phyloP scores from a whole-genome alignment of 371 early-diverging fungal species.

The Parasitella parasitica region DNA sequence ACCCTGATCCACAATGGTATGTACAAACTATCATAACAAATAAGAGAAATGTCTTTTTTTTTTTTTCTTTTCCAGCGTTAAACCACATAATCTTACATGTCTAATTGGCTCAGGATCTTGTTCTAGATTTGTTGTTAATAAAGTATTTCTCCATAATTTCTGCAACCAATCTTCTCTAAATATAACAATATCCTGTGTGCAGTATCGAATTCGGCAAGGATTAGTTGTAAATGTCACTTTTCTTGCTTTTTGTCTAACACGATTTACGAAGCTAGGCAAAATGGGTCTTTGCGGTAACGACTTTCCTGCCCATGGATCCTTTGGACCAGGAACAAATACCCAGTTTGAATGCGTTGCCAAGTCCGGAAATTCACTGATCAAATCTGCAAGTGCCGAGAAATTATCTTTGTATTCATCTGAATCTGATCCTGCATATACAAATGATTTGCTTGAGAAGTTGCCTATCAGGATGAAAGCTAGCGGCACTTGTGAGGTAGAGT shows the following conservation, averaged over 20 bases:
- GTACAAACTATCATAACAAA: slow-evolving; percentile 80
- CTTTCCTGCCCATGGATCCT: slow-evolving; percentile 79
- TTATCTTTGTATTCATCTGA: slow-evolving; percentile 52
- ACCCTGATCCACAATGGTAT: slow-evolving; percentile 81
- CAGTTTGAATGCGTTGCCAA: slow-evolving; percentile 71
- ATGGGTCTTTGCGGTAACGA: slow-evolving; percentile 78
- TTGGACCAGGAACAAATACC: slow-evolving; percentile 87
- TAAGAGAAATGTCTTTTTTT: too few relatives aligned
- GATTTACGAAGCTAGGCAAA: slow-evolving; percentile 65
- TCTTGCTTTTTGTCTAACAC: slow-evolving; percentile 56
- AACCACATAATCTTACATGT: too few relatives aligned
- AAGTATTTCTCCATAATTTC: slow-evolving; percentile 73
- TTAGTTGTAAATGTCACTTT: slow-evolving; percentile 73
- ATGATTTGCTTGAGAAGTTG: slow-evolving; percentile 80
- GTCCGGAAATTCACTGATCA: slow-evolving; percentile 70
- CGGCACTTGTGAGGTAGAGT: slow-evolving; percentile 60
- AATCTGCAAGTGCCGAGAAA: slow-evolving; percentile 70
- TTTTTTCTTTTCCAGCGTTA: too few relatives aligned
- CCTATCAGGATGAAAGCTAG: slow-evolving; percentile 86
- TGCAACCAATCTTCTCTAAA: slow-evolving; percentile 82
- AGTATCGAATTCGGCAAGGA: slow-evolving; percentile 86
- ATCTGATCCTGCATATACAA: slow-evolving; percentile 56
- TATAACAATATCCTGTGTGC: slow-evolving; percentile 84
- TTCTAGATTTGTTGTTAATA: slow-evolving; percentile 56
- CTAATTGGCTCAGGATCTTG: slow-evolving; percentile 55